phyloP scores from a whole-genome alignment of 2,329 filamentous ascomycete species.

The Colletotrichum trifolii region DNA sequence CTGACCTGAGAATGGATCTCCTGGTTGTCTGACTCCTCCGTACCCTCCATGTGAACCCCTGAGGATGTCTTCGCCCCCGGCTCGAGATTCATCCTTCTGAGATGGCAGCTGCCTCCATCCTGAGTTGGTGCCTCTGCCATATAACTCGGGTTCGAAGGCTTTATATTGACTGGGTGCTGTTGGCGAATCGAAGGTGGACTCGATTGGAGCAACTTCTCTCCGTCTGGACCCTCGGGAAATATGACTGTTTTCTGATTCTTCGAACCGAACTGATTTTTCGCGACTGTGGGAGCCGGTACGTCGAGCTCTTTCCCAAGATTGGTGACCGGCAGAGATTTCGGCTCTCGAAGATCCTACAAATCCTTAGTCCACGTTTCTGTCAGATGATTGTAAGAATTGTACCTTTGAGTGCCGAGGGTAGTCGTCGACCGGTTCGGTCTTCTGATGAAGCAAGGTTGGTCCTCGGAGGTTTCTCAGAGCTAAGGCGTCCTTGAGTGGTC shows the following conservation, averaged over 20 bases:
- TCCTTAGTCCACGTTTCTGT: too few relatives aligned
- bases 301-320: neutral
- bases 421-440: too few relatives aligned
- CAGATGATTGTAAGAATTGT: too few relatives aligned
- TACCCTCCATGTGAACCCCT: neutral
- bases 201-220: constrained; percentile 52
- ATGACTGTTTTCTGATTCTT: neutral
- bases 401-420: too few relatives aligned
- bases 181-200: constrained; percentile 45
- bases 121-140: constrained; percentile 19
- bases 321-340: neutral
- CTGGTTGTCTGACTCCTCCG: too few relatives aligned
- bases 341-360: neutral
- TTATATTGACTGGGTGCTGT: constrained; percentile 39
- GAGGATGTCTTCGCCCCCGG: neutral
- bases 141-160: constrained; percentile 13
- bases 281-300: neutral
- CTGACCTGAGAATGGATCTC: neutral
- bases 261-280: constrained; percentile 7
- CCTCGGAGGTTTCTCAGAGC: too few relatives aligned
- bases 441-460: too few relatives aligned
- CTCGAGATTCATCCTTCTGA: neutral
- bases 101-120: neutral
- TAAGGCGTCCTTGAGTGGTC: too few relatives aligned
- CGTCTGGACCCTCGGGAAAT: constrained; percentile 40